Base-by-base conservation (phyloP, 306 rosid genomes). In the Crotalaria pallida region DNA sequence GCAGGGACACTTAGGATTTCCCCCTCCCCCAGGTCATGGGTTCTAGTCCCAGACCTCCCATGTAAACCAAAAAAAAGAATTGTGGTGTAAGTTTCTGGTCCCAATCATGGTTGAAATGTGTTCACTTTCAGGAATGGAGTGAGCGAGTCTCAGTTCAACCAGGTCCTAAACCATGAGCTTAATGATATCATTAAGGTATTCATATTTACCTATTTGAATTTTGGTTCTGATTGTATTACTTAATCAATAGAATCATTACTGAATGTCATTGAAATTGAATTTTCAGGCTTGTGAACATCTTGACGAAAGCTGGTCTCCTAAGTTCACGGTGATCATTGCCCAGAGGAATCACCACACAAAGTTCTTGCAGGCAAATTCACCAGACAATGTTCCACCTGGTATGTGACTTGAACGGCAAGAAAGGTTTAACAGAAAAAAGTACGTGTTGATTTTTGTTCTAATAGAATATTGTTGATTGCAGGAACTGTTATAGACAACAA, bases 101-200 rank as follows among this genome's bases (percentile, higher is more conserved):
- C 52, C 26, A 6, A 57, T 16, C 47, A 11, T 4, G 2, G 15
- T 60, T 68, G 17, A 9, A 10, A 9, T 15, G 40, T 36, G 43
- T 62, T 74, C 16, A 56, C 2, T 45, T 27, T 34, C 49, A 82
- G 86, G 76, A 81, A 78, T 59, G 86, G 86, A 23, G 86, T 82
- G 31, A 78, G 86, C 65, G 86, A 82, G 36, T 58, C 83, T 3
- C 76, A 82, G 57, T 82, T 82, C 74, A 82, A 52, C 58, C 80
- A 82, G 19, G 73, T 82, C 12, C 36, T 82, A 18, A 78, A 82
- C 59, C 27, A 33, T 34, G 86, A 82, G 36, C 59, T 82, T 1
- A 19, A 36, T n/a, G 65, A 79, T 31, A 82, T 78, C 18, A 82
- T 75, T 11, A 45, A 78, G 86, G 86, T 78, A 26, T 47, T 21